Base-by-base conservation (phyloP, 441 rosid genomes). In the Populus hybrid region DNA sequence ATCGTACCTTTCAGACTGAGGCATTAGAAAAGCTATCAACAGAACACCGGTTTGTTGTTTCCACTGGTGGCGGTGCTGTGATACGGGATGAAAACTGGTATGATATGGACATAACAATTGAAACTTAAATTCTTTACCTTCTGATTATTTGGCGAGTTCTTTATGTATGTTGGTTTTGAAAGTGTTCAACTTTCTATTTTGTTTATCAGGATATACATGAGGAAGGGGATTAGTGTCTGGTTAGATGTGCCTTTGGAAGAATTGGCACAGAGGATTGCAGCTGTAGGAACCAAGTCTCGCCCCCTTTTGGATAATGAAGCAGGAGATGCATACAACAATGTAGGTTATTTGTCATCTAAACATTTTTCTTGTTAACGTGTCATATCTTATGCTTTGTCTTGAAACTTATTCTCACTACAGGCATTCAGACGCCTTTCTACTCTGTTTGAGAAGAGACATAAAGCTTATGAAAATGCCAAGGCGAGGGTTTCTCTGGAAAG, bases 1-100 rank as follows among this genome's bases (percentile, higher is more conserved):
- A 66, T 74, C 26, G 72, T 82, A 73, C 73, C 71, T 83, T 79
- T 65, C 77, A 95, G 99, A 90, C 97, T n/a, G 94, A 93, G 80
- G 86, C 75, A 42, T 71, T 95, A 77, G 82, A 72, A 80, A 78
- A 84, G 61, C 84, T 92, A 69, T 91, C 98, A 76, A 40, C 82
- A 76, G 84, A 74, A 88, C 88, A 82, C 71, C 83, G 74, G 71
- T 82, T 86, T 78, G 97, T 95, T 82, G 97, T 95, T 74, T 95
- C 99, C 69, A 95, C 99, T 3, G 98, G 99, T 9, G 99, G 97
- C 76, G 99, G 99, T 77, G 99, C 89, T 40, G 98, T 95, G 36
- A 75, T 85, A 9, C 80, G 81, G 73, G 95, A 93, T 18, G 77
- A 88, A 83, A 93, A 93, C 79, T 93, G 98, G 97, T 95, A 80